Base-by-base conservation (phyloP, 352 stramenopile species). In the Globisporangium yorkense region DNA sequence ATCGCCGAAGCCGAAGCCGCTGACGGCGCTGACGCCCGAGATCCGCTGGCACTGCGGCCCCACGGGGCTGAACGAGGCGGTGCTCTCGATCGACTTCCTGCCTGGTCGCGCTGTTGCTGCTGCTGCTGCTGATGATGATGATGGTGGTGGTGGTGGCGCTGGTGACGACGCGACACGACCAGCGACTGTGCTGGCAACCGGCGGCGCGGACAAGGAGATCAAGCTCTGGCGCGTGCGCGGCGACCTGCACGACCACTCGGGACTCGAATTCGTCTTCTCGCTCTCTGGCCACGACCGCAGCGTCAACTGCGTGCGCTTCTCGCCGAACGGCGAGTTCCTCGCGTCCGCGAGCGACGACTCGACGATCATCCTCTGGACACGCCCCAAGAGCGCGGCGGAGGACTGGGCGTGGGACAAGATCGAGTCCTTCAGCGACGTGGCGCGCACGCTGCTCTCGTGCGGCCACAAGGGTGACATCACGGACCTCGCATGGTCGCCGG, bases 221-320 rank as follows among this genome's bases (percentile, higher is more conserved):
- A 93, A 92, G 54, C 67, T 95, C 15, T 95, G 86, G 86, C 77
- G 81, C 33, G 75, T 93, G 45, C 57, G 64, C 9, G 60, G 72
- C 1, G 58, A 74, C 7, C 12, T 70, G 29, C 65, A 66, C 48
- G 67, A 71, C 50, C 71, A 70, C 55, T 52, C 60, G 24, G 70
- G 66, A 1, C 75, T 90, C 16, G 71, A 87, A 21, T 95, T 94
- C 58, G 63, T 95, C 40, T 92, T 94, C 64, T 91, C 81, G 52
- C 79, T 95, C 33, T 78, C 84, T 7, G 87, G 87, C 12, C 89
- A 97, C 66, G 86, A 97, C 56, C 83, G 87, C 52, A 96, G 84
- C 61, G 73, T 97, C 62, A 96, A 97, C 67, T 96, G 85, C 57
- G 88, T 96, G 48, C 87, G 88, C n/a, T 97, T 97, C 70, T 96